Evolutionary conservation across 108 stramenopile genomes (phyloP).

Genomic region (Tribonema minus): DNA sequence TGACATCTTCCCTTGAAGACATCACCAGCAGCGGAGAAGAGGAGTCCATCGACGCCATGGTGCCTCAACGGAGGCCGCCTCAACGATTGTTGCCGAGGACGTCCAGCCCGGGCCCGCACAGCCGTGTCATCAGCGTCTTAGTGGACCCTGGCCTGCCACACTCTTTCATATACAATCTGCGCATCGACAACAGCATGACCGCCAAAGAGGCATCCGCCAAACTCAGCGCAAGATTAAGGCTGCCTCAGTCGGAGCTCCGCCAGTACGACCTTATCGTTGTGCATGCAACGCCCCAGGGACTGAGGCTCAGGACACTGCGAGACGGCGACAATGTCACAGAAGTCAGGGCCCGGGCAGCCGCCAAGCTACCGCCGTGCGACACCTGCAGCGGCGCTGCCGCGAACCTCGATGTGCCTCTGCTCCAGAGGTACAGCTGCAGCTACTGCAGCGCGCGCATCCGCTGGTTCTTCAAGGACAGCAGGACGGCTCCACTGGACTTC

Average conservation of each 20-base stretch:
- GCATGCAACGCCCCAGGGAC: neutral
- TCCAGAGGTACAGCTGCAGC: neutral
- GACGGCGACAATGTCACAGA: neutral
- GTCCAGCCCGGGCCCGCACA: too few relatives aligned
- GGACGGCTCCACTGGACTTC: neutral
- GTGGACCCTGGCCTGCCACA: neutral
- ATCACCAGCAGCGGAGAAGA: too few relatives aligned
- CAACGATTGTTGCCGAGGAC: too few relatives aligned
- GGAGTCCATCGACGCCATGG: too few relatives aligned
- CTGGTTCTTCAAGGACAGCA: neutral
- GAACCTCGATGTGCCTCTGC: too few relatives aligned
- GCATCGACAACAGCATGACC: neutral
- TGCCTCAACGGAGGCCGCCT: too few relatives aligned
- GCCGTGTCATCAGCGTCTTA: too few relatives aligned
- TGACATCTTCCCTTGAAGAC: too few relatives aligned
- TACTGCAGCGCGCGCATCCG: neutral
- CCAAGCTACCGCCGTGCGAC: neutral
- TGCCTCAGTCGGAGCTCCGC: neutral
- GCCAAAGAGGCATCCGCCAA: neutral
- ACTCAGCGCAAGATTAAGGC: neutral
- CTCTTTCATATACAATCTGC: neutral
- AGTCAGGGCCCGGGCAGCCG: neutral
- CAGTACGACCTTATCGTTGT: neutral
- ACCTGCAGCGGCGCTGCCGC: neutral
- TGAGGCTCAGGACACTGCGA: neutral